A percentile compares a stretch with the other conserved stretches of the same genome.
Evolutionary conservation across 2,329 filamentous ascomycete species (phyloP).

Genomic region (Penicillium sp.): DNA sequence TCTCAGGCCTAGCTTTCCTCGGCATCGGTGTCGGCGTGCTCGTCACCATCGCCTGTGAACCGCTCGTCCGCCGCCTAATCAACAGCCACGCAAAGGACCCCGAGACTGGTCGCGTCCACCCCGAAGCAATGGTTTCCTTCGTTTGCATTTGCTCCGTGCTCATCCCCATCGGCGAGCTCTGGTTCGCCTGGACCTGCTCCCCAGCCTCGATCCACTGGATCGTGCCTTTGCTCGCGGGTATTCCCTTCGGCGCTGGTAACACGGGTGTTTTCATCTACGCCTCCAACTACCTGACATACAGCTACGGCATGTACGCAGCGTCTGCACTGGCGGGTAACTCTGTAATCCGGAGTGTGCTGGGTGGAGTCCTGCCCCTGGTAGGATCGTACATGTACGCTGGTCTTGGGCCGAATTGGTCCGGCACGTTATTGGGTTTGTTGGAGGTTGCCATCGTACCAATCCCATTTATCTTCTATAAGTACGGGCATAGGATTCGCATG

Average conservation of each 20-base stretch:
- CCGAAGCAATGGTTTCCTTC: conserved; percentile 81
- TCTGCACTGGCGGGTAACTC: conserved; percentile 81
- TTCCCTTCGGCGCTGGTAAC: conserved; percentile 81
- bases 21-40: conserved; percentile 69
- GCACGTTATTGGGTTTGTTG: conserved; percentile 74
- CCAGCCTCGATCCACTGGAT: conserved; percentile 81
- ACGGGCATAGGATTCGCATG: conserved; percentile 62
- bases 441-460: conserved; percentile 79
- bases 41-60: conserved; percentile 62
- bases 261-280: conserved; percentile 81
- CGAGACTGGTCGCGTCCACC: conserved; percentile 72
- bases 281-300: conserved; percentile 77
- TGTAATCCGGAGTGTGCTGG: conserved; percentile 73
- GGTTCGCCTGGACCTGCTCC: conserved; percentile 87
- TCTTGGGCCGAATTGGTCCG: conserved; percentile 78
- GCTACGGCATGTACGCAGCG: conserved; percentile 82
- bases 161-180: conserved; percentile 78
- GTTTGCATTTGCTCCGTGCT: conserved; percentile 79
- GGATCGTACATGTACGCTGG: conserved; percentile 73
- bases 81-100: conserved; percentile 77
- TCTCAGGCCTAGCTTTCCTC: conserved; percentile 77
- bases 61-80: conserved; percentile 77
- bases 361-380: conserved; percentile 78
- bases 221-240: conserved; percentile 76
- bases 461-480: conserved; percentile 76